Evolutionary conservation across 257 asterid species (phyloP).

Genomic region (Oldenlandia corymbosa): DNA sequence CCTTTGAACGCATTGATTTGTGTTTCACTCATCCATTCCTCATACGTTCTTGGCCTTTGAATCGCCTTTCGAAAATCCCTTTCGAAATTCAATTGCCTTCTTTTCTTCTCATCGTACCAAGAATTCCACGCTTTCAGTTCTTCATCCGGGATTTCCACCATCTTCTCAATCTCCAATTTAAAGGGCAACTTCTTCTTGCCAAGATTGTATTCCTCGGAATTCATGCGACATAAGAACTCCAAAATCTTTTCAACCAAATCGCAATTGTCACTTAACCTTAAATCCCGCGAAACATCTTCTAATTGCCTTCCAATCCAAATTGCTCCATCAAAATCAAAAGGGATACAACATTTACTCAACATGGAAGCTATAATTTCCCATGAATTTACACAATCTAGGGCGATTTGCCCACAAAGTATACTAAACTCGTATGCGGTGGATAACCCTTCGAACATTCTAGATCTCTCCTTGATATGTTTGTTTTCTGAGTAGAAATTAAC

Average conservation of each 20-base stretch:
- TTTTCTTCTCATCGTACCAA: not conserved
- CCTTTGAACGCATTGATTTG: not conserved
- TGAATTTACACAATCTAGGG: not conserved
- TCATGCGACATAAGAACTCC: not conserved
- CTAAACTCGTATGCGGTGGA: not conserved
- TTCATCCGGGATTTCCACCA: not conserved
- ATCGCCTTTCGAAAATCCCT: not conserved
- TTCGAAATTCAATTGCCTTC: not conserved
- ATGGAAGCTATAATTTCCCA: not conserved
- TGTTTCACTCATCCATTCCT: not conserved
- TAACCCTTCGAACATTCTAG: not conserved
- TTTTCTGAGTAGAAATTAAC: not conserved
- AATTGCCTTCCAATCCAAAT: not conserved
- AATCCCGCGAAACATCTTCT: not conserved
- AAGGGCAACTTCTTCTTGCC: not conserved
- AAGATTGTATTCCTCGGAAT: too few species aligned
- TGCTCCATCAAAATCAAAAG: not conserved
- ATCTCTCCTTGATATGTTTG: too few species aligned
- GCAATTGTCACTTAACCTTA: not conserved
- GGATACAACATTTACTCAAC: not conserved
- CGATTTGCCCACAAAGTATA: too few species aligned
- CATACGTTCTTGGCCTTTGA: not conserved
- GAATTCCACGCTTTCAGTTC: slow-evolving; percentile 3
- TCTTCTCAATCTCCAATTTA: not conserved
- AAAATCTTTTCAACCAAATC: not conserved